Conservation (phyloP, 2,329 filamentous ascomycete species). For the Trichoderma sp. region DNA sequence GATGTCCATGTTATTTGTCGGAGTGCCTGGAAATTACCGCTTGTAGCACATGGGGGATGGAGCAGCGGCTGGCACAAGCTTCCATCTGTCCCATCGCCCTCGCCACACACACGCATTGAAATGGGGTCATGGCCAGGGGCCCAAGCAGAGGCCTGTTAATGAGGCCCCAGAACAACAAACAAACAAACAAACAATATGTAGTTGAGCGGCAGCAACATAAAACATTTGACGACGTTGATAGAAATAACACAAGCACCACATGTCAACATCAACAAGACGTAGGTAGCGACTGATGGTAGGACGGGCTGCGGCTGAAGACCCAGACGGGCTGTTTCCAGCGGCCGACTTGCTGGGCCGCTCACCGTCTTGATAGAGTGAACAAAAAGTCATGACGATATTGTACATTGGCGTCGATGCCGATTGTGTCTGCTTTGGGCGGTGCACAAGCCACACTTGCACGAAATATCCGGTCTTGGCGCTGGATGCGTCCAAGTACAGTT, state of each 20-base stretch:
- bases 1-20: background rate
- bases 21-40: slow-evolving; percentile 11
- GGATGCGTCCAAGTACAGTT: background rate
- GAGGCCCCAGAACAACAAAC: slow-evolving; percentile 4
- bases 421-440: slow-evolving; percentile 9
- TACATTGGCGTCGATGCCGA: slow-evolving; percentile 23
- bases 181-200: slow-evolving; percentile 5
- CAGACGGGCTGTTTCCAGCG: background rate
- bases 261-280: slow-evolving; percentile 9
- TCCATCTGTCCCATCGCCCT: background rate
- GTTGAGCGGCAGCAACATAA: background rate
- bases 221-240: background rate
- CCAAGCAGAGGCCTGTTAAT: slow-evolving; percentile 4
- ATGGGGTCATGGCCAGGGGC: background rate
- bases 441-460: slow-evolving; percentile 22
- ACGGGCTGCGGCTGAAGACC: background rate
- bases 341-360: background rate
- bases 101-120: slow-evolving; percentile 4
- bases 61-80: slow-evolving; percentile 17
- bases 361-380: background rate
- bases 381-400: slow-evolving; percentile 24
- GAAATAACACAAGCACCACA: background rate
- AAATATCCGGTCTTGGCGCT: slow-evolving; percentile 18
- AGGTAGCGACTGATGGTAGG: background rate
- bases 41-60: slow-evolving; percentile 2